phyloP scores from a whole-genome alignment of 106 monocot species.

The Phalaenopsis equestris region DNA sequence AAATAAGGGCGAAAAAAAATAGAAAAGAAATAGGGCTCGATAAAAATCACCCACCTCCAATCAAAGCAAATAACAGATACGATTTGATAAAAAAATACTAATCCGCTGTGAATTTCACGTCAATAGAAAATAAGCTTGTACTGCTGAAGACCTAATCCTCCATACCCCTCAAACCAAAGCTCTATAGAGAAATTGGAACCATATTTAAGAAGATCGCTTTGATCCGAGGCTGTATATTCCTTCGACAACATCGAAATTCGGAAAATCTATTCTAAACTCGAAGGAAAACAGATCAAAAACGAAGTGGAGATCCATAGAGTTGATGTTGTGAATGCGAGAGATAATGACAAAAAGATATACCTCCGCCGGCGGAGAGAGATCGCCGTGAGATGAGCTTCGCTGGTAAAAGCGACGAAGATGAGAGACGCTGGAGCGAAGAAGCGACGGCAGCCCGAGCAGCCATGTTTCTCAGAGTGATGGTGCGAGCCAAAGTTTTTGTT shows the following conservation, averaged over 20 bases:
- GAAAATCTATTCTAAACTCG: not conserved
- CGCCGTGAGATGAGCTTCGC: constrained; percentile 6
- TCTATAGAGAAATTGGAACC: not conserved
- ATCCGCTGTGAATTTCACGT: not conserved
- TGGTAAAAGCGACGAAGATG: not conserved
- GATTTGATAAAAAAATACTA: not conserved
- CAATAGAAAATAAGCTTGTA: not conserved
- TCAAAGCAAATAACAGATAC: not conserved
- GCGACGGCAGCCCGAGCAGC: not conserved
- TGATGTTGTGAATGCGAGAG: not conserved
- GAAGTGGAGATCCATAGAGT: not conserved
- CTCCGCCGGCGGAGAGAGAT: not conserved
- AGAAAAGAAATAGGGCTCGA: not conserved
- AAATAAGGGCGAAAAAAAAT: not conserved
- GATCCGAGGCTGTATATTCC: not conserved
- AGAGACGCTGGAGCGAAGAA: not conserved
- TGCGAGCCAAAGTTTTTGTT: not conserved
- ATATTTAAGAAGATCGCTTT: not conserved
- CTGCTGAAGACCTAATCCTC: not conserved
- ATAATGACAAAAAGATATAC: not conserved
- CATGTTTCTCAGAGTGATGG: not conserved
- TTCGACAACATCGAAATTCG: not conserved
- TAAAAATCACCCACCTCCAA: not conserved
- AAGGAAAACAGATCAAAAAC: not conserved
- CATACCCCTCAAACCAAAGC: not conserved